Base-by-base conservation (phyloP, 2,329 filamentous ascomycete genomes). In the Pezicula rhizophila region DNA sequence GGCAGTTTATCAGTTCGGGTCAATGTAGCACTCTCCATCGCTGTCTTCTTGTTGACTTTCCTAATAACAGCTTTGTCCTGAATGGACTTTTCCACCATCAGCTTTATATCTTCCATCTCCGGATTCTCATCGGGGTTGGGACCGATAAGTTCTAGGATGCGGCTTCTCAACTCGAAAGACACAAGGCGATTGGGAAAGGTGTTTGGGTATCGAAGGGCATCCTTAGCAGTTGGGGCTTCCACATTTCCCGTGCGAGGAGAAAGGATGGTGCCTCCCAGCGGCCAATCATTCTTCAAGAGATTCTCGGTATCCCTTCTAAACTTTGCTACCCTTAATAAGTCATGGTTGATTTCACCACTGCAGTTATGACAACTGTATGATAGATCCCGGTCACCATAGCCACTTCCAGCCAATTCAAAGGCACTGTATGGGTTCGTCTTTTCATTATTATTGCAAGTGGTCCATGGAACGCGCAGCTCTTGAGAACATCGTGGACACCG, bases 231-330 rank as follows among this genome's bases (percentile, higher is more conserved):
- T 2, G 69, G 55, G 2, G 54, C 45, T 26, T 69, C 61, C 0
- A 81, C 78, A 14, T 69, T 64, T 0, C 85, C 86, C 0, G 59
- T 71, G 1, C 66, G 63, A 0, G 74, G 61, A 8, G 79, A 70
- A 7, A 89, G 70, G 4, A 89, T 63, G 0, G 85, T 89, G 1
- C 87, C 85, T 0, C 84, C 81, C 71, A 91, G 79, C 0, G 85
- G 80, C 1, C 68, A 60, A 12, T 70, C 57, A 3, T 71, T 56
- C 3, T 64, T 51, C 3, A 79, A 56, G 0, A 88, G 69, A 0
- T 60, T 58, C 20, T 71, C 61, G 5, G 77, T 64, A 57, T 90
- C 84, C 12, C 63, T 65, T 42, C 71, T 68, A 57, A 89, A 87
- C 55, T 82, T 85, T 39, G 65, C 70, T 2, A 82, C 74, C n/a